phyloP scores from a whole-genome alignment of 129 eudicot genomes.

The Dittrichia graveolens region DNA sequence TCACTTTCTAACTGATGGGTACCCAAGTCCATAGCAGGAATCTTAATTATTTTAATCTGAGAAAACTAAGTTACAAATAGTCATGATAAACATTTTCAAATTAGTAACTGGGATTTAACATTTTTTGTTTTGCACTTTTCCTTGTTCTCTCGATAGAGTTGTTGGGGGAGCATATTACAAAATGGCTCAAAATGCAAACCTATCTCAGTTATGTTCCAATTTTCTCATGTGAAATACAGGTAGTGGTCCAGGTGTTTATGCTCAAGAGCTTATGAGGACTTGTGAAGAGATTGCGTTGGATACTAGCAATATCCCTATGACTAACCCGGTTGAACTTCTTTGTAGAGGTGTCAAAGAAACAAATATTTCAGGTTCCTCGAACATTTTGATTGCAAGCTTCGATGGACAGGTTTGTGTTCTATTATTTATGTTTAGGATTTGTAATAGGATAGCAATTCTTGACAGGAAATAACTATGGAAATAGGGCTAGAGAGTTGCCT shows the following conservation, averaged over 20 bases:
- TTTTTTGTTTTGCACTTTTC: neutral
- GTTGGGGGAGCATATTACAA: neutral
- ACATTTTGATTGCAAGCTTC: slow-evolving; percentile 68
- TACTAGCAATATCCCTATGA: slow-evolving; percentile 30
- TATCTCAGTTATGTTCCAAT: slow-evolving; percentile 6
- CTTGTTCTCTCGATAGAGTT: slow-evolving; percentile 15
- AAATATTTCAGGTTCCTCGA: slow-evolving; percentile 68
- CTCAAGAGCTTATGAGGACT: slow-evolving; percentile 66
- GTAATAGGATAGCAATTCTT: no score
- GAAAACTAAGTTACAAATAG: neutral
- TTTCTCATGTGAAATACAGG: slow-evolving; percentile 48
- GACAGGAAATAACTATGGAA: no score
- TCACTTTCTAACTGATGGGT: neutral
- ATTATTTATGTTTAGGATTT: neutral
- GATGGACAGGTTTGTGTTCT: slow-evolving; percentile 64
- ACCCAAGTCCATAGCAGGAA: neutral
- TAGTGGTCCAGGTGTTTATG: slow-evolving; percentile 60
- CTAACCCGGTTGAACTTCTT: slow-evolving; percentile 58
- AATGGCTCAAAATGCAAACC: slow-evolving; percentile 9
- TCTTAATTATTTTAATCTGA: neutral
- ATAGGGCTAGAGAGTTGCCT: no score
- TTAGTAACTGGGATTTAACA: slow-evolving; percentile 1
- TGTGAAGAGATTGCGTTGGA: slow-evolving; percentile 56
- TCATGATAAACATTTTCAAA: neutral
- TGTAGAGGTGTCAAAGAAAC: slow-evolving; percentile 55